Conservation (phyloP, 192 early-diverging fungal species). For the Linnemannia schmuckeri region DNA sequence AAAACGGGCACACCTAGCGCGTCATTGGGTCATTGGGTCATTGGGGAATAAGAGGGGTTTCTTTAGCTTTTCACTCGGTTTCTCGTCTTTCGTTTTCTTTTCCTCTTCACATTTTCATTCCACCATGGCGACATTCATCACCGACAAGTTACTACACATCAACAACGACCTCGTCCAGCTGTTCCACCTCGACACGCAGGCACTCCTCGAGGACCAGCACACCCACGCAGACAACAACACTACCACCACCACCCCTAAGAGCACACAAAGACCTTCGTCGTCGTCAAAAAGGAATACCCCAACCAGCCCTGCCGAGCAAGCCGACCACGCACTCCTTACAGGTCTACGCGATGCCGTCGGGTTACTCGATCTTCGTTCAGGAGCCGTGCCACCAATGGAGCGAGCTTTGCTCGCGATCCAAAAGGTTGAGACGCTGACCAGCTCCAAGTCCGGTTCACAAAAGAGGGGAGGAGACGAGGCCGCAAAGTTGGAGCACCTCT, state of each 20-base stretch:
- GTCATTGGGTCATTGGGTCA: no score
- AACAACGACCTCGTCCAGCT: constrained; percentile 52
- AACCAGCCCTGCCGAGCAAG: not conserved
- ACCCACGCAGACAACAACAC: not conserved
- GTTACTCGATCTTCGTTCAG: constrained; percentile 31
- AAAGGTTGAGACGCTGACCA: constrained; percentile 17
- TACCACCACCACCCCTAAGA: not conserved
- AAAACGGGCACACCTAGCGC: not conserved
- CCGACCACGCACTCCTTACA: not conserved
- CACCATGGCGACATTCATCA: constrained; percentile 52
- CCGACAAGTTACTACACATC: constrained; percentile 39
- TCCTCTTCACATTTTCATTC: not conserved
- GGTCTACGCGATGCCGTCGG: constrained; percentile 24
- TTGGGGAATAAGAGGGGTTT: no score
- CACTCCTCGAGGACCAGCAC: constrained; percentile 4
- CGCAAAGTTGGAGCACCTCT: constrained; percentile 57
- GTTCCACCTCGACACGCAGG: constrained; percentile 49
- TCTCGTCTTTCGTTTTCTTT: not conserved
- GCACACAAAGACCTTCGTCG: not conserved
- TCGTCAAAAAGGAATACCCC: not conserved
- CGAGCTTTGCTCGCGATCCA: constrained; percentile 32
- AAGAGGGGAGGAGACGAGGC: not conserved
- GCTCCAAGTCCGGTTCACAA: not conserved
- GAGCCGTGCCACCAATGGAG: constrained; percentile 35
- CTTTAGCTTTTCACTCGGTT: not conserved